Evolutionary conservation across 164 flowering plant species (phyloP).

Genomic region (Vitis riparia): DNA sequence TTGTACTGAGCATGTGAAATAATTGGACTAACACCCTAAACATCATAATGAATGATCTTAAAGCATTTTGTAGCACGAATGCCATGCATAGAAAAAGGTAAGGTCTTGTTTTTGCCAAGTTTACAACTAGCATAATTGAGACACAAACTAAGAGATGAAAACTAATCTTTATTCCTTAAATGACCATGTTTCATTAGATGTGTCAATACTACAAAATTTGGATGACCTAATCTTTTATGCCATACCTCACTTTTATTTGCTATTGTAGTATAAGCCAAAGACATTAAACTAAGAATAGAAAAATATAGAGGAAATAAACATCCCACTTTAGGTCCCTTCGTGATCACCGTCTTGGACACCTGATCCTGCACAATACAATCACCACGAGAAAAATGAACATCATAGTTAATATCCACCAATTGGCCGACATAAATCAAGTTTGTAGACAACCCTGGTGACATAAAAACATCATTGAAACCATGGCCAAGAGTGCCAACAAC

Average conservation of each 20-base stretch:
- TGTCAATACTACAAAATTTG: background rate
- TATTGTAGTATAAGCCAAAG: background rate
- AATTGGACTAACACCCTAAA: no score
- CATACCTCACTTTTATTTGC: background rate
- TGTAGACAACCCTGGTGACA: background rate
- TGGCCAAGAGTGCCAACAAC: background rate
- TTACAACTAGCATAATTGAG: background rate
- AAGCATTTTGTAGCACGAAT: no score
- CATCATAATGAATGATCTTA: no score
- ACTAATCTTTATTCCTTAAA: background rate
- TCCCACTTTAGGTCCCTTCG: constrained; percentile 14
- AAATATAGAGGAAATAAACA: background rate
- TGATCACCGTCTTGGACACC: background rate
- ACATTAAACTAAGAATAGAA: background rate
- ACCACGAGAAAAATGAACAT: background rate
- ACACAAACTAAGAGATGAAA: background rate
- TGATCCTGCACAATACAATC: constrained; percentile 6
- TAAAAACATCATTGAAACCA: background rate
- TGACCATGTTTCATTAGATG: background rate
- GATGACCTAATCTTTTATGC: background rate
- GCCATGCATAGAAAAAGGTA: no score
- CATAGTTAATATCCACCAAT: constrained; percentile 1
- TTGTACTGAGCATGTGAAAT: background rate
- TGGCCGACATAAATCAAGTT: constrained; percentile 5
- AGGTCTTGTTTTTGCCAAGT: no score